Evolutionary conservation across 257 asterid species (phyloP), one percentile per base, ranked within the genome.

Genomic region (Capsicum chinense): DNA sequence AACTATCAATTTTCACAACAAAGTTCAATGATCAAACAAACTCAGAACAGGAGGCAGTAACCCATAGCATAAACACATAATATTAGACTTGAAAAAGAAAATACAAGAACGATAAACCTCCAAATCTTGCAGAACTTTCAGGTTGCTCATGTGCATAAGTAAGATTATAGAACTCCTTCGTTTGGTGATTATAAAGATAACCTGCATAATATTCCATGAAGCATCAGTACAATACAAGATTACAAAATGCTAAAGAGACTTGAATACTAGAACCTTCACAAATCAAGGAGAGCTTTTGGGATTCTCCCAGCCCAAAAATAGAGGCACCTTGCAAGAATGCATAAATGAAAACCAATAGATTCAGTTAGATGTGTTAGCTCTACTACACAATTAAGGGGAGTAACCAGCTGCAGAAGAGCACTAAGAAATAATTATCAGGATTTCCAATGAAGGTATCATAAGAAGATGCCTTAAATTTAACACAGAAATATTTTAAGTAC

Each of bases 141-240:
- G 99, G 99, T 88, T 95, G 98, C 90, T 94, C 95, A 21, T 91
- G 99, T 76, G 98, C 98, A 86, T 92, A 92, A 64, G 99, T 97
- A 84, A 97, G 98, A 91, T 97, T 95, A 81, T 93, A 93, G 89
- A 93, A 93, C 92, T 97, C 99, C 88, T 92, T 93, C 19, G 99
- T 97, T 86, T 97, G 99, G 87, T 92, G 95, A 91, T 95, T 97
- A 89, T 90, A 97, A 62, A 97, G 98, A 90, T 97, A 93, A 85
- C 99, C 99, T 97, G 95, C 92, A 88, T 71, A 85, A 86, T 15
- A 63, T 82, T 57, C 64, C 86, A 54, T 21, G 56, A 62, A 68
- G 21, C 33, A 37, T 78, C 42, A 76, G 14, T 52, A 74, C 47
- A 52, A 35, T 26, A 26, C 3, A 52, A 52, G 26, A 57, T 47